A percentile compares a stretch with the other conserved stretches of the same genome.
Conservation (phyloP, 1,284 basidiomycete genomes). For the Peniophora sp. region DNA sequence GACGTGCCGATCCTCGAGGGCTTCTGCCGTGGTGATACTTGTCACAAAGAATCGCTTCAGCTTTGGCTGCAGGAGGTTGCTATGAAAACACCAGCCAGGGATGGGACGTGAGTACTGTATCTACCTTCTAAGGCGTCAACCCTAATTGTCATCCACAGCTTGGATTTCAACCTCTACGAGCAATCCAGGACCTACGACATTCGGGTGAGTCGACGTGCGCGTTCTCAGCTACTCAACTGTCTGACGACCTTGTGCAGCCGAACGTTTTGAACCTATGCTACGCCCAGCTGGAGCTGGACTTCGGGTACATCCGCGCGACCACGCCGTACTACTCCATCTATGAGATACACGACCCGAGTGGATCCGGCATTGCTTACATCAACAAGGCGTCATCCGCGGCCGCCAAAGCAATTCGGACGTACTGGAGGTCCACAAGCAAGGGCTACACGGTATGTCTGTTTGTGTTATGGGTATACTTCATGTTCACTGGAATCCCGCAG, state of each 20-base stretch:
- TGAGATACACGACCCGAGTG: slow-evolving; percentile 24
- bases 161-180: slow-evolving; percentile 33
- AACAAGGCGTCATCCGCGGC: slow-evolving; percentile 23
- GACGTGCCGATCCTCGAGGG: slow-evolving; percentile 38
- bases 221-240: neutral
- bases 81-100: slow-evolving; percentile 24
- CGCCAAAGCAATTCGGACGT: slow-evolving; percentile 26
- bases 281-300: slow-evolving; percentile 43
- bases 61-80: slow-evolving; percentile 35
- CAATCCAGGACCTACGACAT: slow-evolving; percentile 33
- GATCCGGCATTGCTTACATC: slow-evolving; percentile 23
- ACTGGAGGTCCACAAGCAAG: slow-evolving; percentile 23
- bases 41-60: slow-evolving; percentile 28
- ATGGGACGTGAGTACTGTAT: slow-evolving; percentile 17
- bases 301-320: slow-evolving; percentile 33
- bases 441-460: slow-evolving; percentile 19
- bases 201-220: slow-evolving; percentile 19
- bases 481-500: slow-evolving; percentile 14
- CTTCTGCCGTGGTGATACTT: slow-evolving; percentile 39
- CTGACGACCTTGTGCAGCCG: slow-evolving; percentile 19
- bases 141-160: neutral
- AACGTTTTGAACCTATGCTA: slow-evolving; percentile 39
- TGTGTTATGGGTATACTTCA: neutral
- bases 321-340: slow-evolving; percentile 40
- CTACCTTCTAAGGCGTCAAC: neutral